Evolutionary conservation across 768 basidiomycete species (phyloP), one percentile per base, ranked within the genome.

Genomic region (Amanita molliuscula): DNA sequence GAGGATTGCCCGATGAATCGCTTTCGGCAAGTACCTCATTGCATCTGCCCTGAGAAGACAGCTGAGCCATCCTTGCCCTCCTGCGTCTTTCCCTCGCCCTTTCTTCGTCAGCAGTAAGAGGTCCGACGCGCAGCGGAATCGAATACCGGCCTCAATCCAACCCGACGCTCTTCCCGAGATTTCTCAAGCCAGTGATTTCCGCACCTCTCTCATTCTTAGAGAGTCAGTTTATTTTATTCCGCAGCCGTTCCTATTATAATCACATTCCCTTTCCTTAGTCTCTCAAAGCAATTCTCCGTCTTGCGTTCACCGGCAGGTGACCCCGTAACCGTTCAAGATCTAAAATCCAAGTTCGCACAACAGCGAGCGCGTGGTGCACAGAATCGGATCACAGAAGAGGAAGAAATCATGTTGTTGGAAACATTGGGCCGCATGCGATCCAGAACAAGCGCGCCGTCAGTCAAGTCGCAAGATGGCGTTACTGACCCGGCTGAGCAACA

Each of bases 391-490:
- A 75, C 84, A 47, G 85, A 88, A 65, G 84, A 82, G 59, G 89
- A 91, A 62, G 85, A 89, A 67, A 83, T 84, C 50, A 88, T 91
- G 81, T 73, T 92, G 53, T 66, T 92, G 53, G 81, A 85, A 67
- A 82, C 81, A 11, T 69, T 92, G 50, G 78, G 78, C 47, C 65
- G 66, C 31, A 61, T 75, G 45, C 69, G 73, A 42, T 62, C 67
- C 45, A 65, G 64, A 49, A 59, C 61, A 34, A 54, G 64, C 43
- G 53, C 54, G 8, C 54, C 61, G 26, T 54, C 62, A 13, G 63
- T 62, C 48, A 61, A 56, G 43, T 72, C 72, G 23, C 66, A 67
- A 47, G 70, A 70, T 48, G 68, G 63, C 36, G 51, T 61, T 36
- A 56, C 54, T 38, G 58, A 61, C 49, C 62, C 59, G 47, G 64